These are phyloP conservation scores for Trypanosoma melophagium DNA, from an alignment of 208 protist genomes.

Conservation along the genomic window DNA sequence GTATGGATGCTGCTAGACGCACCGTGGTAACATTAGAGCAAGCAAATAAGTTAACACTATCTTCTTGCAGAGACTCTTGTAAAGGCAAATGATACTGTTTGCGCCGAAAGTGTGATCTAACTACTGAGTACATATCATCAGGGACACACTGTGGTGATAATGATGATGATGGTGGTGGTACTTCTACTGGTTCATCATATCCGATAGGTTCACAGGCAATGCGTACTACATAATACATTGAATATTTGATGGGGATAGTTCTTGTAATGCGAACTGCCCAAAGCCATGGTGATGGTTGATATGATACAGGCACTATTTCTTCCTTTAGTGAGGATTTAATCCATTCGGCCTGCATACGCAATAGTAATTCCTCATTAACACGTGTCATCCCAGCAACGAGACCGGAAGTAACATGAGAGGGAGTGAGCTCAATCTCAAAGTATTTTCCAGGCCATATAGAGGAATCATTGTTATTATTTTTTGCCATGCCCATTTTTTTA, in stretches of 20 bases:
- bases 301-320: constrained; percentile 17
- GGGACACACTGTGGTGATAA: background rate
- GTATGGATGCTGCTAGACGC: background rate
- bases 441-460: constrained; percentile 67
- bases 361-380: constrained; percentile 34
- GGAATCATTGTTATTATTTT: constrained; percentile 6
- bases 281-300: constrained; percentile 55
- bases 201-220: constrained; percentile 2
- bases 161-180: background rate
- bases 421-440: constrained; percentile 58
- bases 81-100: too few species aligned
- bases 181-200: background rate
- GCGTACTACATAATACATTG: background rate
- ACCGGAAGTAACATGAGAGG: constrained; percentile 42
- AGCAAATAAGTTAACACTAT: too few species aligned
- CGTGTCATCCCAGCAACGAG: constrained; percentile 45
- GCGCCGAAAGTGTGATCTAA: background rate
- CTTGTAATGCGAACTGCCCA: constrained; percentile 57
- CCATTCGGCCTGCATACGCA: constrained; percentile 66
- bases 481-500: background rate
- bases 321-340: constrained; percentile 38
- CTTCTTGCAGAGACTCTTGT: too few species aligned
- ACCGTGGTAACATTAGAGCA: background rate
- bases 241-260: background rate
- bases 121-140: background rate